Evolutionary conservation across 2,329 filamentous ascomycete genomes (phyloP).

Genomic region (Drechmeria coniospora): DNA sequence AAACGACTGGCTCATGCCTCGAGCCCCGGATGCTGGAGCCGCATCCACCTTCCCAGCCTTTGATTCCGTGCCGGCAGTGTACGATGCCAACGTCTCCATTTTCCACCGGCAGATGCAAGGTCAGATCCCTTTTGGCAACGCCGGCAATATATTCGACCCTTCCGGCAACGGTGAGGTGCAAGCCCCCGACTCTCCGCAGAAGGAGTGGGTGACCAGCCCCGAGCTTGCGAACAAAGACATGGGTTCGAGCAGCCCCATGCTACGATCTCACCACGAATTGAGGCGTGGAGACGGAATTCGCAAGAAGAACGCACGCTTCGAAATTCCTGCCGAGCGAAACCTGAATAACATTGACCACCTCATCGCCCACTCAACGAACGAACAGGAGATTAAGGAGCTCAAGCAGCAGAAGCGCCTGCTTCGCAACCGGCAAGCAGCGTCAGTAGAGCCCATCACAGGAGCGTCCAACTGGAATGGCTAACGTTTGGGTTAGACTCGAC

Average conservation of each 20-base stretch:
- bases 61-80: conserved; percentile 38
- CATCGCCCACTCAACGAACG: conserved; percentile 75
- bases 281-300: conserved; percentile 75
- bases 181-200: conserved; percentile 40
- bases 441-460: conserved; percentile 24
- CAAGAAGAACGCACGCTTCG: conserved; percentile 98
- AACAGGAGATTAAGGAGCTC: conserved; percentile 90
- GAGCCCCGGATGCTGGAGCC: conserved; percentile 52
- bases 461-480: conserved; percentile 1
- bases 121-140: conserved; percentile 39
- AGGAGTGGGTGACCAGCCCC: conserved; percentile 38
- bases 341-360: conserved; percentile 89
- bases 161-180: conserved; percentile 30
- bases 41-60: conserved; percentile 61
- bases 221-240: conserved; percentile 43
- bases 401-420: conserved; percentile 96
- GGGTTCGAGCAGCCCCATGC: conserved; percentile 50
- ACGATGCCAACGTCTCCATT: conserved; percentile 35
- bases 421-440: conserved; percentile 94
- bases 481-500: conserved; percentile 50
- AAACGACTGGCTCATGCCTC: conserved; percentile 40
- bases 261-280: conserved; percentile 62
- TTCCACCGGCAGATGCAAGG: conserved; percentile 38
- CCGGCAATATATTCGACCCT: conserved; percentile 37
- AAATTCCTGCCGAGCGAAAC: conserved; percentile 87